Evolutionary conservation across 2,329 filamentous ascomycete genomes (phyloP), one percentile per base, ranked within the genome.

Genomic region (Xylaria sp.): DNA sequence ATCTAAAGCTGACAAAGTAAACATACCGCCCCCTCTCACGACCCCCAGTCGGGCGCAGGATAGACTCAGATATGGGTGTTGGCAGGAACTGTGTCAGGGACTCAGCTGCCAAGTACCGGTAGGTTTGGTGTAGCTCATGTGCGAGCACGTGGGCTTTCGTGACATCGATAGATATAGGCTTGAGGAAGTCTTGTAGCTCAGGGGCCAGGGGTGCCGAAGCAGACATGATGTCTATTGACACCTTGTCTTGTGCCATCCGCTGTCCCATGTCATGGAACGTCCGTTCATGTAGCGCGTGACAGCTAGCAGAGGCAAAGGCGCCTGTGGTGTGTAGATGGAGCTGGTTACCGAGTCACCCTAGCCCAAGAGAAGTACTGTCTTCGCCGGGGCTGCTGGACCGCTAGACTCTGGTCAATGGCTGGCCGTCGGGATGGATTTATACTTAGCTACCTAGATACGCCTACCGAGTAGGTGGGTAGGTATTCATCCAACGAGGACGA

Each of bases 61-160:
- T 82, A 6, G 83, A 82, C 66, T 87, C 85, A 3, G 84, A 84
- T 67, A 89, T 86, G 49, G 86, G 86, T 2, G 86, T 88, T 11
- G 85, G 79, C 35, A 89, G 73, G 69, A 88, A 89, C 71, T 88
- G 86, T 40, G 83, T 76, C 21, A 75, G 62, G 1, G 84, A 85
- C 37, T 84, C 75, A 59, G 82, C 80, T 21, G 86, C 83, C 47
- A 89, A 76, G 6, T 75, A 70, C 21, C 72, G 74, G 68, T 86
- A 89, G 23, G 78, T 82, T 12, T 69, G 66, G 54, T 78, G 74
- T 45, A 89, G 79, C 51, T 78, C 78, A 38, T 72, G 75, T 4
- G 85, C 82, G 50, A 89, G 77, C 28, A 72, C 69, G 63, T 82
- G 74, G 37, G 84, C 78, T 50, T 75, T 82, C 1, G 77, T 70